Evolutionary conservation across 345 rosid species (phyloP), one percentile per base, ranked within the genome.

Genomic region (Salix viminalis): DNA sequence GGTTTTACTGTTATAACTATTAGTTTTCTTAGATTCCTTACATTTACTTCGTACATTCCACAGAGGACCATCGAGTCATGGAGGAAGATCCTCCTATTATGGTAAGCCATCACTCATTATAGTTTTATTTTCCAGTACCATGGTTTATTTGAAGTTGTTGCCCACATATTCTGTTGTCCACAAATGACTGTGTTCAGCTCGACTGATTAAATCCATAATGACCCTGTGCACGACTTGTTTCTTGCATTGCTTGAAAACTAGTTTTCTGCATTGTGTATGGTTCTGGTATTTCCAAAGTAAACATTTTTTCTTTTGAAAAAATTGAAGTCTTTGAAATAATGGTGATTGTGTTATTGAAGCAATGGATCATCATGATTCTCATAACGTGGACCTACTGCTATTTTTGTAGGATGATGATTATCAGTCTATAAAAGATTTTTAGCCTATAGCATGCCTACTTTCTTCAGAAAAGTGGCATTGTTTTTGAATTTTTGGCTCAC

Each of bases 41-140:
- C 56, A 41, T 30, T 56, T 68, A 75, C 79, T 50, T 39, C 77
- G 32, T 82, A 56, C 71, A 62, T 70, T 81, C 60, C 80, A 70
- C 89, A 95, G 97, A 80, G 94, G 86, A 84, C 87, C 89, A 67
- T 76, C 96, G 24, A 80, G 92, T 81, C 70, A 90, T 56, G 90
- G 91, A 75, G 94, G 91, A 68, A 89, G 87, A 72, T 77, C 93
- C 16, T 80, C 90, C 67, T 75, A 90, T 67, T 87, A 88, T 87
- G 98, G 97, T 96, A 87, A 75, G 85, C 58, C 75, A 36, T 76
- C 56, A 21, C 52, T 46, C 16, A 28, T 42, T 28, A 19, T 15
- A 28, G 7, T 32, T 36, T 16, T 69, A 36, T 30, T 34, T 42
- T 41, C 46, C 34, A 7, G 37, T 19, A 32, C 26, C 69, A 24